Conservation (phyloP, 2,329 filamentous ascomycete genomes). For the Clathrospora elynae region DNA sequence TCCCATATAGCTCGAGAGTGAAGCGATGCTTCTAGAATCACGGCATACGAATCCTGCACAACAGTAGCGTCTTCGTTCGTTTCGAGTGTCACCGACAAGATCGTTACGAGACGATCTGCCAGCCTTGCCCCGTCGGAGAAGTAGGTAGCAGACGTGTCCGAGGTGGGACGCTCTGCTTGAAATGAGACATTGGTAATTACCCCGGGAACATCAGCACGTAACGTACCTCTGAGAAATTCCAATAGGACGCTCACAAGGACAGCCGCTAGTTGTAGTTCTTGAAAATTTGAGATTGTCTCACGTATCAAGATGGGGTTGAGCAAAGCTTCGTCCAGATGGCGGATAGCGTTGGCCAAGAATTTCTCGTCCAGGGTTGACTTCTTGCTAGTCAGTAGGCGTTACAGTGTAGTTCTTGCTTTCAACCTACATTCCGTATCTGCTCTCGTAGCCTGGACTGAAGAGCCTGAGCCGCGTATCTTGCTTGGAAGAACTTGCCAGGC, state of each 20-base stretch:
- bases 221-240: slow-evolving; percentile 44
- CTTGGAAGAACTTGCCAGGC: slow-evolving; percentile 43
- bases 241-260: slow-evolving; percentile 38
- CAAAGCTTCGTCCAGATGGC: slow-evolving; percentile 37
- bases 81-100: slow-evolving; percentile 31
- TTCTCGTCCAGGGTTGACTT: slow-evolving; percentile 41
- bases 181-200: slow-evolving; percentile 27
- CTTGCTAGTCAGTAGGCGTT: slow-evolving; percentile 15
- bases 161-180: slow-evolving; percentile 41
- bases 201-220: background rate
- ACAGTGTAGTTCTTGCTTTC: background rate
- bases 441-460: slow-evolving; percentile 39
- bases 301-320: slow-evolving; percentile 35
- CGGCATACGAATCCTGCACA: slow-evolving; percentile 36
- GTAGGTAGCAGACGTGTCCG: slow-evolving; percentile 39
- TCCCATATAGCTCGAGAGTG: slow-evolving; percentile 44
- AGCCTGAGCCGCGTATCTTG: slow-evolving; percentile 41
- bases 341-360: slow-evolving; percentile 40
- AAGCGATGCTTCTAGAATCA: slow-evolving; percentile 45
- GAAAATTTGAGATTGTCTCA: slow-evolving; percentile 23
- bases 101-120: slow-evolving; percentile 39
- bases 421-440: slow-evolving; percentile 39
- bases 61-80: slow-evolving; percentile 20
- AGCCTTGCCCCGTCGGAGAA: slow-evolving; percentile 39
- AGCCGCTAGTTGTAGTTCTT: slow-evolving; percentile 35